These are phyloP conservation scores for Alternaria gaisen DNA, from an alignment of 2,329 filamentous ascomycete genomes.

Conservation along the genomic window DNA sequence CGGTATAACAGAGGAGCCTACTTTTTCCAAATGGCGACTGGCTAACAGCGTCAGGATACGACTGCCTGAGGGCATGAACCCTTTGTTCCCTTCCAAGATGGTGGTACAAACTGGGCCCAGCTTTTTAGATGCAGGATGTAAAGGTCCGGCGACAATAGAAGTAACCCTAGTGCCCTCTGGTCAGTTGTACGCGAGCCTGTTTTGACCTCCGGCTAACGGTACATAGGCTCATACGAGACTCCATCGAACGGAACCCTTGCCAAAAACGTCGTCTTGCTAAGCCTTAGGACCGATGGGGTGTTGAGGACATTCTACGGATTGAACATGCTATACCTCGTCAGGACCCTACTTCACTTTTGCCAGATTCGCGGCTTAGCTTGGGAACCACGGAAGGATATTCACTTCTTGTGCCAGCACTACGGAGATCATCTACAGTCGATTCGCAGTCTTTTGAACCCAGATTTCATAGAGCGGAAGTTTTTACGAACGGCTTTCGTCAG, in stretches of 20 bases:
- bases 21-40: too few relatives aligned
- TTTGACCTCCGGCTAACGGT: slow-evolving; percentile 13
- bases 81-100: slow-evolving; percentile 41
- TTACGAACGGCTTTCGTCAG: slow-evolving; percentile 39
- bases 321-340: slow-evolving; percentile 42
- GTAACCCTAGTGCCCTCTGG: slow-evolving; percentile 44
- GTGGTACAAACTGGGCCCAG: slow-evolving; percentile 45
- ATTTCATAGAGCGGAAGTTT: slow-evolving; percentile 38
- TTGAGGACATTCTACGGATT: slow-evolving; percentile 39
- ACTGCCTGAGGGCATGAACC: slow-evolving; percentile 41
- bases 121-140: slow-evolving; percentile 40
- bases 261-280: slow-evolving; percentile 39
- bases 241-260: slow-evolving; percentile 35
- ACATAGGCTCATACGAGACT: slow-evolving; percentile 37
- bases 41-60: slow-evolving; percentile 37
- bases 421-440: slow-evolving; percentile 33
- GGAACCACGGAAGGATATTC: slow-evolving; percentile 42
- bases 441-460: slow-evolving; percentile 34
- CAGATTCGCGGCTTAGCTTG: slow-evolving; percentile 36
- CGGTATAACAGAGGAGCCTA: slow-evolving; percentile 27
- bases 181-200: slow-evolving; percentile 12
- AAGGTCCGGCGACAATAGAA: slow-evolving; percentile 38
- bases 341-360: slow-evolving; percentile 37
- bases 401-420: slow-evolving; percentile 42
- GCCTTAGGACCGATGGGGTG: slow-evolving; percentile 34